phyloP scores from a whole-genome alignment of 768 basidiomycete species.

The Rhizopogon sp. region DNA sequence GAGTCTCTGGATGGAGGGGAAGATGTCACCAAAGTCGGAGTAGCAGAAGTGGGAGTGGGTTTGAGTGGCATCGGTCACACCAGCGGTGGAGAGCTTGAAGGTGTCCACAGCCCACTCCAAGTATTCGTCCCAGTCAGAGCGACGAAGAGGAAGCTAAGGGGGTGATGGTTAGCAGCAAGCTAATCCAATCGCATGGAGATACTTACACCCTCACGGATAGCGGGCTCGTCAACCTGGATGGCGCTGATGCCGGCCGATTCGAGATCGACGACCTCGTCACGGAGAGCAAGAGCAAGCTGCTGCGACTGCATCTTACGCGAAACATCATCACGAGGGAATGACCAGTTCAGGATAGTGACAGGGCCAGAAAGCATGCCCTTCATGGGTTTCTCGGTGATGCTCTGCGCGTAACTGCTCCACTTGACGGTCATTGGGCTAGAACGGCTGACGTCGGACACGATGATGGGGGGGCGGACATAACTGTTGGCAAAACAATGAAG shows the following conservation, averaged over 20 bases:
- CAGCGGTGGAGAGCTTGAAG: conserved; percentile 96
- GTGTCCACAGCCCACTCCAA: conserved; percentile 98
- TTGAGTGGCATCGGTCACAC: conserved; percentile 90
- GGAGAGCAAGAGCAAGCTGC: conserved; percentile 96
- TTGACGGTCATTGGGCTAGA: conserved; percentile 90
- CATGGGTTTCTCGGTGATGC: conserved; percentile 89
- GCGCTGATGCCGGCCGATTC: conserved; percentile 95
- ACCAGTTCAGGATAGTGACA: conserved; percentile 99
- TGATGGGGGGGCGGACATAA: conserved; percentile 97
- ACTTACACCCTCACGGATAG: conserved; percentile 95
- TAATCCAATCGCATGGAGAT: not conserved
- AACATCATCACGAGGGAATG: conserved; percentile 99
- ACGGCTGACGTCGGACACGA: conserved; percentile 97
- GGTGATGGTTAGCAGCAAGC: conserved; percentile 7
- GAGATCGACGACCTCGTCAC: conserved; percentile 96
- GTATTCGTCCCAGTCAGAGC: conserved; percentile 94
- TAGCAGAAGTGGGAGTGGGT: conserved; percentile 99
- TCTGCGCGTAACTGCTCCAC: conserved; percentile 97
- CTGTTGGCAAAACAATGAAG: conserved; percentile 28
- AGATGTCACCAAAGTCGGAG: conserved; percentile 98
- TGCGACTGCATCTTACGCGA: conserved; percentile 95
- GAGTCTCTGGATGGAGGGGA: conserved; percentile 93
- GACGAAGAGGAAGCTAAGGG: conserved; percentile 85
- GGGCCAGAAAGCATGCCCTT: conserved; percentile 99
- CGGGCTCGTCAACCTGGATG: conserved; percentile 99